A percentile compares a stretch with the other conserved stretches of the same genome.
These are phyloP conservation scores for Talaromyces verruculosus DNA, from an alignment of 2,329 filamentous ascomycete species.

Conservation along the genomic window DNA sequence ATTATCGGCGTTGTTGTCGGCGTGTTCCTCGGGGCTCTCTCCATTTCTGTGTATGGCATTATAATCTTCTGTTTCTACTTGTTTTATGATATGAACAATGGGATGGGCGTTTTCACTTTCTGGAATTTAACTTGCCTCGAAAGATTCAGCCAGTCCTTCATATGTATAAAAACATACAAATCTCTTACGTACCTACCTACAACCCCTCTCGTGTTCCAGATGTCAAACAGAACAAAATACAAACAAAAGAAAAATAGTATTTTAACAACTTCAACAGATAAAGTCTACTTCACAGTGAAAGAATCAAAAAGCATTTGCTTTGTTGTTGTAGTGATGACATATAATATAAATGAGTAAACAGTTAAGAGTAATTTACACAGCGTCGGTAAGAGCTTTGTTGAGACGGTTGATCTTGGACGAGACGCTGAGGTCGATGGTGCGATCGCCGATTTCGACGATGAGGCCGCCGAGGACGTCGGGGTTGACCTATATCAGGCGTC, in stretches of 20 bases:
- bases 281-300: conserved; percentile 3
- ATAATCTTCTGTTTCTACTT: not conserved
- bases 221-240: not conserved
- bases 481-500: conserved; percentile 66
- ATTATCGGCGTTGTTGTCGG: not conserved
- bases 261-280: not conserved
- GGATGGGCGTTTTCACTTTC: not conserved
- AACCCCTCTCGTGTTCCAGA: not conserved
- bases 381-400: conserved; percentile 98
- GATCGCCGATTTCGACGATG: conserved; percentile 57
- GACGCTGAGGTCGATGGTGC: conserved; percentile 50
- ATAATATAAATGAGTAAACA: conserved; percentile 6
- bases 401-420: conserved; percentile 93
- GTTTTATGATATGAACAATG: not conserved
- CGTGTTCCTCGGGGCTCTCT: not conserved
- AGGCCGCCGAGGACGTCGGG: conserved; percentile 91
- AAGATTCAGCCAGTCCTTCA: no score
- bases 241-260: not conserved
- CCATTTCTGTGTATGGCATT: not conserved
- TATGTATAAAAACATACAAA: no score
- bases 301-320: not conserved
- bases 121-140: not conserved
- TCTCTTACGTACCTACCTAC: not conserved
- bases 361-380: conserved; percentile 70
- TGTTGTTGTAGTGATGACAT: not conserved